Evolutionary conservation across 495 filamentous ascomycete species (phyloP).

Genomic region (Tuber indicum): DNA sequence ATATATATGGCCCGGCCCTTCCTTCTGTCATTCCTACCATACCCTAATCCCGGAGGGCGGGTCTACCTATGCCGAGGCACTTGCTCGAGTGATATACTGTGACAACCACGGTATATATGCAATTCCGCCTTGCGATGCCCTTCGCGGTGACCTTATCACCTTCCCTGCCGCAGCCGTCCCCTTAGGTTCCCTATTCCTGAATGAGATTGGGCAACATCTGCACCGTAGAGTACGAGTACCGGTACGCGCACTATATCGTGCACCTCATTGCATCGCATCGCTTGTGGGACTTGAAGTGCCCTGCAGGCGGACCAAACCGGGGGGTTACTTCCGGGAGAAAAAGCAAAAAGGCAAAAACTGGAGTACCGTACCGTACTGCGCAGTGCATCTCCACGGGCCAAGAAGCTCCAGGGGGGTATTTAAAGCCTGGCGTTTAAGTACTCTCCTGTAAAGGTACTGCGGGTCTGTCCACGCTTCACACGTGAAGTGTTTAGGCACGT

Average conservation of each 20-base stretch:
- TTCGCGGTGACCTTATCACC: not conserved
- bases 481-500: not conserved
- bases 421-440: not conserved
- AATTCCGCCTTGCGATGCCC: not conserved
- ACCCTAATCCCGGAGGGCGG: not conserved
- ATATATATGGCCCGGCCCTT: not conserved
- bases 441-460: not conserved
- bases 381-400: not conserved
- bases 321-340: not conserved
- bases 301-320: not conserved
- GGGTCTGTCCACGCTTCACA: not conserved
- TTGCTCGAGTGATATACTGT: not conserved
- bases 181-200: not conserved
- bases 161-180: not conserved
- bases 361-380: not conserved
- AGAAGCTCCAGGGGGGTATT: not conserved
- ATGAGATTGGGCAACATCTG: not conserved
- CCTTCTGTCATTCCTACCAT: not conserved
- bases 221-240: not conserved
- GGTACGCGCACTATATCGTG: not conserved
- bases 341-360: not conserved
- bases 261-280: conserved; percentile 1
- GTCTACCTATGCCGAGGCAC: not conserved
- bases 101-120: not conserved
- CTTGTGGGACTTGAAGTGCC: not conserved